Percentiles rank a stretch among this genome's conserved stretches.
Evolutionary conservation across 2,329 filamentous ascomycete species (phyloP).

Genomic region (Calonectria ilicicola): DNA sequence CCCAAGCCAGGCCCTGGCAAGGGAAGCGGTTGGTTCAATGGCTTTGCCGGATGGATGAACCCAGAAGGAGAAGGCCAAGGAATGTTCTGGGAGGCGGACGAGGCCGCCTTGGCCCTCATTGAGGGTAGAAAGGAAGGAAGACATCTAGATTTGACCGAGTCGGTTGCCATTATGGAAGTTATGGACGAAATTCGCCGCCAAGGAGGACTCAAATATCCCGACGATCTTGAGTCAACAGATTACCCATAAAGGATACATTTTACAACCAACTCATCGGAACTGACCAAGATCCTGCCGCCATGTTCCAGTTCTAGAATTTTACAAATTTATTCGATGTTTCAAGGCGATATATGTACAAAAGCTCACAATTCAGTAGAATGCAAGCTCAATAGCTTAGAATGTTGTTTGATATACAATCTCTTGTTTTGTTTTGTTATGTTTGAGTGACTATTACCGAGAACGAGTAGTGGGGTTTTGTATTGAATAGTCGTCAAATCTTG

Average conservation of each 20-base stretch:
- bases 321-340: too few relatives aligned
- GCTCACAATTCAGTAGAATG: too few relatives aligned
- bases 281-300: not conserved
- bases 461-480: too few relatives aligned
- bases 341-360: too few relatives aligned
- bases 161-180: constrained; percentile 83
- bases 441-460: too few relatives aligned
- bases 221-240: constrained; percentile 36
- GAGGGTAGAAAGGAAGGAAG: constrained; percentile 82
- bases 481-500: too few relatives aligned
- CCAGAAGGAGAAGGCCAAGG: constrained; percentile 72
- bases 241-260: not conserved
- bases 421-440: too few relatives aligned
- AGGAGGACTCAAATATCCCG: constrained; percentile 64
- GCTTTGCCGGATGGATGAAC: constrained; percentile 47
- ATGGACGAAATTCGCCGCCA: constrained; percentile 67
- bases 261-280: not conserved
- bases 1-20: constrained; percentile 61
- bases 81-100: constrained; percentile 90
- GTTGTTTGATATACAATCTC: too few relatives aligned
- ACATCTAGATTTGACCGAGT: constrained; percentile 77
- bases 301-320: too few relatives aligned
- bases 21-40: constrained; percentile 29
- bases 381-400: too few relatives aligned
- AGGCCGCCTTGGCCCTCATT: constrained; percentile 77